Percentiles rank a stretch among this genome's conserved stretches.
Evolutionary conservation across 2,329 filamentous ascomycete genomes (phyloP).

Genomic region (Dothistroma pini): DNA sequence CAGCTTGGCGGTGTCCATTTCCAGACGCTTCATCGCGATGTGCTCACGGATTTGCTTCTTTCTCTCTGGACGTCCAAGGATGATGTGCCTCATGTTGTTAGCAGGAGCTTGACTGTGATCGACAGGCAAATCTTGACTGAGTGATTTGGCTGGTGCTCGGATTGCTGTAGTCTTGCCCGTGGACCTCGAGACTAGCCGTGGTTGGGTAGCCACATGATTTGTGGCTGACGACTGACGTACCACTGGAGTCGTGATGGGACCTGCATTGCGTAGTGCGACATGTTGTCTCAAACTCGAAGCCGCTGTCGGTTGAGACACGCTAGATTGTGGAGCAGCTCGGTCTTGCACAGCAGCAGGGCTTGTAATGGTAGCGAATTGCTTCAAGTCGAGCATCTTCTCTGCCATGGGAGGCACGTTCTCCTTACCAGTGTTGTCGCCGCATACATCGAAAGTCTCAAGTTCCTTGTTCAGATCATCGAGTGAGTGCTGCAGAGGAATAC

Average conservation of each 20-base stretch:
- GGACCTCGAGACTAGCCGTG: background rate
- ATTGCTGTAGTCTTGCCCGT: background rate
- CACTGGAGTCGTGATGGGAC: background rate
- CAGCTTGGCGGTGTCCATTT: constrained; percentile 21
- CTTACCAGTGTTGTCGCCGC: constrained; percentile 52
- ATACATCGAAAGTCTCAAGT: constrained; percentile 2
- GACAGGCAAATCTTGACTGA: background rate
- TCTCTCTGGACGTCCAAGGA: background rate
- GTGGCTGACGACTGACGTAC: background rate
- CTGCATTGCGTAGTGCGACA: constrained; percentile 17
- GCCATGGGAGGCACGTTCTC: constrained; percentile 58
- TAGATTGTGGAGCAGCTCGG: constrained; percentile 8
- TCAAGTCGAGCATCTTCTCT: constrained; percentile 5
- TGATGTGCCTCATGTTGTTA: background rate
- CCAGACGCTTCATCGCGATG: constrained; percentile 15
- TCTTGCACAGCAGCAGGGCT: background rate
- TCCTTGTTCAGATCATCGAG: background rate
- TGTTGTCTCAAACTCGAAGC: constrained; percentile 23
- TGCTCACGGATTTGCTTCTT: constrained; percentile 16
- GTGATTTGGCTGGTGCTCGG: background rate
- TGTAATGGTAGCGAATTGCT: background rate
- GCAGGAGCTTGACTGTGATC: background rate
- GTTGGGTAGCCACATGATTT: background rate
- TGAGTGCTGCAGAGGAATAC: constrained; percentile 47
- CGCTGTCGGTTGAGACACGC: constrained; percentile 23